Conservation (phyloP, 192 early-diverging fungal genomes). For the Linnemannia exigua region DNA sequence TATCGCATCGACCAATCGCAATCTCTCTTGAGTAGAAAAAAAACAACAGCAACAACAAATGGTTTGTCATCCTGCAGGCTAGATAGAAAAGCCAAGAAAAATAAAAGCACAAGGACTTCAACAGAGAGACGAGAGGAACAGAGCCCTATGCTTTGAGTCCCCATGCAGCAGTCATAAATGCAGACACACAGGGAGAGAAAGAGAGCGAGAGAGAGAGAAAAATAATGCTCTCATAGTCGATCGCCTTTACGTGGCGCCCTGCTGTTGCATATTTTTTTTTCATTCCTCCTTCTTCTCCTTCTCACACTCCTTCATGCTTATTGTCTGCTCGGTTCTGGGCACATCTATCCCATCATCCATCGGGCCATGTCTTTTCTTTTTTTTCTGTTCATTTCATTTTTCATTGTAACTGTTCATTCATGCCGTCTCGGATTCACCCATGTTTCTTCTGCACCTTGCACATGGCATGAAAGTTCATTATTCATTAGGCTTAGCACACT, state of each 20-base stretch:
- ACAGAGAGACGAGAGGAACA: neutral
- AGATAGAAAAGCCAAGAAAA: neutral
- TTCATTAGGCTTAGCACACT: neutral
- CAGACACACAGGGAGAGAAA: neutral
- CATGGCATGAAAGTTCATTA: neutral
- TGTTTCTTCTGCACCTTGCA: neutral
- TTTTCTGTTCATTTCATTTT: neutral
- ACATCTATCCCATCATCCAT: neutral
- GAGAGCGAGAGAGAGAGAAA: too few species aligned
- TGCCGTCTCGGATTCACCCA: neutral
- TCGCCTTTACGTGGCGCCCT: neutral
- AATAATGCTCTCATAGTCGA: neutral
- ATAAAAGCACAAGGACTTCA: neutral
- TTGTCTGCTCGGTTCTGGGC: neutral
- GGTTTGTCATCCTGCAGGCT: slow-evolving; percentile 13
- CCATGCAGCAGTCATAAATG: neutral
- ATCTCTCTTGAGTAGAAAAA: neutral
- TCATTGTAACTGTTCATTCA: neutral
- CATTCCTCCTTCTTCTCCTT: neutral
- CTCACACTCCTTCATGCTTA: neutral
- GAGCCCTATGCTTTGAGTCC: neutral
- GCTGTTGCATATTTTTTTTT: neutral
- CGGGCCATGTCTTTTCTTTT: too few species aligned
- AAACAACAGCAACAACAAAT: slow-evolving; percentile 7
- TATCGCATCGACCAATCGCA: neutral